Evolutionary conservation across 495 filamentous ascomycete species (phyloP), one percentile per base, ranked within the genome.

Genomic region (Neohortaea acidophila): DNA sequence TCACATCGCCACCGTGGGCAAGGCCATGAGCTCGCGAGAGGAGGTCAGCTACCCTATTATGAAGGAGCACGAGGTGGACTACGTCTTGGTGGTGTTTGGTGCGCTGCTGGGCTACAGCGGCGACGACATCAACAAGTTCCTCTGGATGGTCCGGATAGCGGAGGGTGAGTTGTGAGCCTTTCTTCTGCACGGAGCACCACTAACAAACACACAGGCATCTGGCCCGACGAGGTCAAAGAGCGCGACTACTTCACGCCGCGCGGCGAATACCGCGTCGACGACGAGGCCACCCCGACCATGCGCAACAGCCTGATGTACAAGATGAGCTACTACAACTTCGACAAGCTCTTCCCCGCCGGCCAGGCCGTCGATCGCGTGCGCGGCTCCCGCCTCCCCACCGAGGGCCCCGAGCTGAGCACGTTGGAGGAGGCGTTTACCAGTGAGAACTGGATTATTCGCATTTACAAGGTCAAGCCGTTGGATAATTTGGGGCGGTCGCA

Each of bases 271-370:
- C 75, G 81, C 38, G 83, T 99, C 28, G 91, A 99, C 51, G 81
- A 79, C 24, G 72, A 83, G 51, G 91, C 91, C 26, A 93, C 87
- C n/a, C 82, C 87, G 13, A 80, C 87, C 21, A 99, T 99, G 91
- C 85, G 79, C 66, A 93, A 99, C 71, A 92, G 84, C 58, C 72
- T 99, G 67, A 94, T 99, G 85, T 99, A 99, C 72, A 99, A 99
- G 72, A 94, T 99, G 91, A 94, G 84, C 24, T 99, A 96, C 70
- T 81, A 94, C 74, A 94, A 94, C 69, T 99, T 78, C 69, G 73
- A 86, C 62, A 62, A 71, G 15, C 75, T 99, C 43, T 99, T 96
- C 72, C 85, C 84, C 11, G 67, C 76, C 12, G 89, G 91, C 48
- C 84, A 94, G 57, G 91, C 87, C 23, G 65, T 76, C 45, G 91